These are phyloP conservation scores for Boletus sp. DNA, from an alignment of 1,284 basidiomycete genomes.

Conservation along the genomic window DNA sequence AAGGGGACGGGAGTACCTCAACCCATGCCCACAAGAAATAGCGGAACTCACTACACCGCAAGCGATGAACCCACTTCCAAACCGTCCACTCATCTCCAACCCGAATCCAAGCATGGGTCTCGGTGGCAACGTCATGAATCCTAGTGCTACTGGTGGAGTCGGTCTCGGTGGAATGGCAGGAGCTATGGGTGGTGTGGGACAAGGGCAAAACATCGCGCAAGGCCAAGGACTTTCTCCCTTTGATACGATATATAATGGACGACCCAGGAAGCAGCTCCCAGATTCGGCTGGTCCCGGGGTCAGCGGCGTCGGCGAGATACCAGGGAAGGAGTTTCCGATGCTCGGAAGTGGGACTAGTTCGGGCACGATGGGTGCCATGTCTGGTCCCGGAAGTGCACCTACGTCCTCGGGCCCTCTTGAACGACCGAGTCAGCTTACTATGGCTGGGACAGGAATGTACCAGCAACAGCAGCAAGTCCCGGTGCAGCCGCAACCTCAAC, in stretches of 20 bases:
- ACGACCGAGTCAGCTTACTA: constrained; percentile 43
- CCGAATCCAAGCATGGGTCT: constrained; percentile 42
- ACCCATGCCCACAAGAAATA: constrained; percentile 98
- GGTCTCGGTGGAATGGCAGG: constrained; percentile 15
- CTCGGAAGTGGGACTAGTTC: constrained; percentile 44
- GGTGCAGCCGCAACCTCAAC: constrained; percentile 20
- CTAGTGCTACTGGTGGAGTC: constrained; percentile 12
- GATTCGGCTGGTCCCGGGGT: constrained; percentile 40
- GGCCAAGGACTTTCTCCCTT: constrained; percentile 47
- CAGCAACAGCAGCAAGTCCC: constrained; percentile 34
- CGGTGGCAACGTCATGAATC: constrained; percentile 18
- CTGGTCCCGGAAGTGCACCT: constrained; percentile 49
- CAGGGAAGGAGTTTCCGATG: constrained; percentile 64
- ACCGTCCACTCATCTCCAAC: constrained; percentile 71
- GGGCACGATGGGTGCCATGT: constrained; percentile 41
- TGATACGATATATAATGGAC: constrained; percentile 70
- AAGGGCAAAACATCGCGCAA: constrained; percentile 19
- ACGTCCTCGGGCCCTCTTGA: constrained; percentile 46
- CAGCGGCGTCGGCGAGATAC: constrained; percentile 1
- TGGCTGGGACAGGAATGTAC: constrained; percentile 40
- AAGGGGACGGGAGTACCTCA: constrained; percentile 93
- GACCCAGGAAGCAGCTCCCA: constrained; percentile 74
- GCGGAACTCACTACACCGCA: constrained; percentile 95
- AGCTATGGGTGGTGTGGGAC: constrained; percentile 12
- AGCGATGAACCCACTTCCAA: constrained; percentile 94